Evolutionary conservation across 2,329 filamentous ascomycete genomes (phyloP), one percentile per base, ranked within the genome.

Genomic region (Zasmidium cellare): DNA sequence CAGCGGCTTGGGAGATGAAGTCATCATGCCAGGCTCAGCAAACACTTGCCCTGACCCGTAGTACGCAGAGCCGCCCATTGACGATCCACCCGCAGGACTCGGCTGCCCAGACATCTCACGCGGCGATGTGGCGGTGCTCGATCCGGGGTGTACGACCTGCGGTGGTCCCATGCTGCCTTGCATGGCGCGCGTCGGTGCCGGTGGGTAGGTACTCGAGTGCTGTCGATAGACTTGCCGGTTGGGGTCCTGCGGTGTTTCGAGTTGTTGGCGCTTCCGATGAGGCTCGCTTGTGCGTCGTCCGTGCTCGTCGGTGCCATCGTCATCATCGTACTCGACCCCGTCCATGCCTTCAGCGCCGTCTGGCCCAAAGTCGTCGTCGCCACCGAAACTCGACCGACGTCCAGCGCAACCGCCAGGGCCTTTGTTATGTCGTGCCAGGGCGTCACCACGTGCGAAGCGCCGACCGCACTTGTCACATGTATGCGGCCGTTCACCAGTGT

Each of bases 361-460:
- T 19, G 77, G 76, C 24, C 71, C 74, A 61, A 77, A 75, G 44
- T 94, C 90, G 54, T 92, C 91, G 35, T 92, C 89, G 18, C 88
- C 87, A 24, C 85, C 88, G 73, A 92, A 96, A 71, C 92, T 97
- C 41, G 91, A 87, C 64, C 94, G 84, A 57, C 94, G 86, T 56
- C 94, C 94, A 12, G 96, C 94, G 76, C 94, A 99, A 49, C 94
- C 94, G 54, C 94, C 94, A 54, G 92, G 90, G 31, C 94, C 94
- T 76, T 97, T 97, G 72, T 91, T 96, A 73, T 99, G 94, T 59
- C 94, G 86, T 46, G 94, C 94, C 54, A 99, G 78, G 23, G 94
- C 94, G 80, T 99, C 94, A 12, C 94, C 94, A 64, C 94, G 88
- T 46, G 94, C 94, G 76, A 99, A 99, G 66, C 92, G 91, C 61